Percentiles rank a stretch among this genome's conserved stretches.
Evolutionary conservation across 768 basidiomycete genomes (phyloP).

Genomic region (Lyophyllum shimeji): DNA sequence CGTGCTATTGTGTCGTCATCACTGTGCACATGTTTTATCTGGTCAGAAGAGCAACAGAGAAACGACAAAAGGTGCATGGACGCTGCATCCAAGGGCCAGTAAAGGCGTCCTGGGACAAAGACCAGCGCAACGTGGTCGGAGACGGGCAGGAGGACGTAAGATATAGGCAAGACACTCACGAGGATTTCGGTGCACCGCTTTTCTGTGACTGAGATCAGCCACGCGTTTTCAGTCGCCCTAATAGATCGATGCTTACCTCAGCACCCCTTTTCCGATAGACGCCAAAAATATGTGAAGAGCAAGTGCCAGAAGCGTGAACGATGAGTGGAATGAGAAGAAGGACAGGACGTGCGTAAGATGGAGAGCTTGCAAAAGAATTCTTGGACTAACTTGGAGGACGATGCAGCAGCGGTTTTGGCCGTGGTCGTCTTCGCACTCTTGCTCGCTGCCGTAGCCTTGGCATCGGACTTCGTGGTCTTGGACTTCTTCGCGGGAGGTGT

Average conservation of each 20-base stretch:
- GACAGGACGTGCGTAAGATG: background rate
- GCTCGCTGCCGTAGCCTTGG: conserved; percentile 12
- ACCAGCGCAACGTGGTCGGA: background rate
- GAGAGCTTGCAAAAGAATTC: background rate
- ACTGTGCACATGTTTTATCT: conserved; percentile 46
- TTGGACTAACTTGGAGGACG: conserved; percentile 14
- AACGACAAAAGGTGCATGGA: conserved; percentile 64
- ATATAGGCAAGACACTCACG: conserved; percentile 20
- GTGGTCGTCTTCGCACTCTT: conserved; percentile 17
- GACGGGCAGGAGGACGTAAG: background rate
- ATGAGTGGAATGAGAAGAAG: background rate
- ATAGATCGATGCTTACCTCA: conserved; percentile 25
- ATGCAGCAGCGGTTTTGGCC: conserved; percentile 17
- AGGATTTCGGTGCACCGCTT: conserved; percentile 15
- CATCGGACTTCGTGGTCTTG: conserved; percentile 21
- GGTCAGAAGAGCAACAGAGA: conserved; percentile 64
- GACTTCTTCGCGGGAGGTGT: conserved; percentile 40
- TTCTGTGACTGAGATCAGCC: conserved; percentile 22
- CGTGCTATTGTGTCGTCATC: conserved; percentile 37
- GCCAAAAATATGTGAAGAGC: conserved; percentile 1
- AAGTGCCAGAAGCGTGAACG: background rate
- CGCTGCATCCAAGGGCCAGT: conserved; percentile 33
- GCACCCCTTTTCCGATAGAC: conserved; percentile 19
- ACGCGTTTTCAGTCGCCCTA: conserved; percentile 11
- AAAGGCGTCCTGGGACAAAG: conserved; percentile 4